A percentile compares a stretch with the other conserved stretches of the same genome.
Evolutionary conservation across 78 protist species (phyloP).

Genomic region (Dictyostelium purpureum): DNA sequence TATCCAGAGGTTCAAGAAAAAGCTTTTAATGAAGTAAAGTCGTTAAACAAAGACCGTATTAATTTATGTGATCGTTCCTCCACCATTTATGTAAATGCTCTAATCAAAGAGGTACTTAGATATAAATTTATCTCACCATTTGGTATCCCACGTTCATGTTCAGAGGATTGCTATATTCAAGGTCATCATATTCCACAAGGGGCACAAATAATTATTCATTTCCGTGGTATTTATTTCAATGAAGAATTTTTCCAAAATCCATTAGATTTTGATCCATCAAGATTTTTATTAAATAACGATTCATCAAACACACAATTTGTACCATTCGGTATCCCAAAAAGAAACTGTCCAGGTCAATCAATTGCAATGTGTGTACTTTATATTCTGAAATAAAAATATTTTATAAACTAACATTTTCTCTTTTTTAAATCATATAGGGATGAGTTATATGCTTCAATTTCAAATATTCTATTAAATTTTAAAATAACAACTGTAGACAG

Average conservation of each 20-base stretch:
- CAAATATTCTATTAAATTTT: too few species aligned
- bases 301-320: not conserved
- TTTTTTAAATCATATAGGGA: not conserved
- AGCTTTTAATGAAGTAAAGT: not conserved
- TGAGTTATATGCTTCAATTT: not conserved
- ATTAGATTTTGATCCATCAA: not conserved
- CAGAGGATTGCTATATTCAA: not conserved
- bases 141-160: not conserved
- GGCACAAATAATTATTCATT: not conserved
- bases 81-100: constrained; percentile 4
- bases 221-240: not conserved
- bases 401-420: not conserved
- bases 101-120: constrained; percentile 41
- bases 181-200: constrained; percentile 13
- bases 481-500: too few species aligned
- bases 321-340: not conserved
- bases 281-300: too few species aligned
- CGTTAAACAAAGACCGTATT: not conserved
- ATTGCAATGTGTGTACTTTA: not conserved
- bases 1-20: constrained; percentile 11
- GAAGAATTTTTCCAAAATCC: not conserved
- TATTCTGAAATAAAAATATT: not conserved
- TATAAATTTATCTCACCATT: constrained; percentile 1
- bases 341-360: constrained; percentile 30
- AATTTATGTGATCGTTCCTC: not conserved